Evolutionary conservation across 768 basidiomycete species (phyloP), one percentile per base, ranked within the genome.

Genomic region (Hemileccinum rubropunctum): DNA sequence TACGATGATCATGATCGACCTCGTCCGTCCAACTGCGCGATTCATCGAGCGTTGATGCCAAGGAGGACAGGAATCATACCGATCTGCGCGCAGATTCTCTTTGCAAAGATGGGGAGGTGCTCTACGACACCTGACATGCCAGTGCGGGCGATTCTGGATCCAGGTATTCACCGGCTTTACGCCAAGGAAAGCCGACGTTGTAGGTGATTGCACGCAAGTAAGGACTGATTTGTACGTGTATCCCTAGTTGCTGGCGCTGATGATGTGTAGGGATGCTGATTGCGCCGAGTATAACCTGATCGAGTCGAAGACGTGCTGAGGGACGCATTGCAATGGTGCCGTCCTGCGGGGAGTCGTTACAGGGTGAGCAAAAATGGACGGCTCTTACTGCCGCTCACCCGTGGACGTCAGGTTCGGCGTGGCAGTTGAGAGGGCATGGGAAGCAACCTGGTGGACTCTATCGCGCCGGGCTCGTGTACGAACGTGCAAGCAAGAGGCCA

Each of bases 301-400:
- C 51, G 58, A 28, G 58, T 58, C 23, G 56, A 62, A 43, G 65
- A 59, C 34, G 53, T 58, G 21, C 38, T 61, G 14, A 50, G 58
- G 28, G 11, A 9, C 9, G 27, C 10, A 47, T 61, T 13, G 58
- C 62, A 8, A 51, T 62, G 30, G 62, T 44, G 28, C 58, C 61
- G 51, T 17, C n/a, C 17, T 17, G 6, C 35, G 9, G n/a, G n/a
- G 35, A 36, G 9, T 8, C 20, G 35, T 33, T 13, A 28, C n/a
- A n/a, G n/a, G 27, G 27, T 28, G 27, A 28, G 27, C 27, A 28
- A n/a, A n/a, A n/a, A n/a, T n/a, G n/a, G n/a, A n/a, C n/a, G n/a
- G n/a, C n/a, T n/a, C n/a, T n/a, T n/a, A n/a, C n/a, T n/a, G n/a
- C n/a, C n/a, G n/a, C n/a, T n/a, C n/a, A n/a, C n/a, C n/a, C n/a